Percentiles rank a stretch among this genome's conserved stretches.
Evolutionary conservation across 1,139 yeast genomes (phyloP).

Genomic region (Kluyveromyces marxianus): DNA sequence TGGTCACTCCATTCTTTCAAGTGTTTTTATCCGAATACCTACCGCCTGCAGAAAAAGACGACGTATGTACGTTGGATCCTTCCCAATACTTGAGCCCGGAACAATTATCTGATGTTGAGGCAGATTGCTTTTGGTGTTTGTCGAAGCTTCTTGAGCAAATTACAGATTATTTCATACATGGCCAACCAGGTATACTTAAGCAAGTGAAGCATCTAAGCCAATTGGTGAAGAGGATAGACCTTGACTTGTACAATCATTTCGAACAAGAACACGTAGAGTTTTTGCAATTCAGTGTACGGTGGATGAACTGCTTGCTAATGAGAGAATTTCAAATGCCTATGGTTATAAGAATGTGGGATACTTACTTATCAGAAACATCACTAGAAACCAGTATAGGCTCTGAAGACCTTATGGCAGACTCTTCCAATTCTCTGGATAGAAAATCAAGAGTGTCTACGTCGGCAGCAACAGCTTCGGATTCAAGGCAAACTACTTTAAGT

Average conservation of each 20-base stretch:
- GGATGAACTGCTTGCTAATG: conserved; percentile 99
- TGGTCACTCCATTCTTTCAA: conserved; percentile 90
- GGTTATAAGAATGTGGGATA: conserved; percentile 96
- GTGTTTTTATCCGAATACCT: conserved; percentile 71
- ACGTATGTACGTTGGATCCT: conserved; percentile 57
- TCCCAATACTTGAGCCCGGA: conserved; percentile 44
- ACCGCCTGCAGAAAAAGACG: conserved; percentile 28
- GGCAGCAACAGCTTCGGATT: conserved; percentile 6
- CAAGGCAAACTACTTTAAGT: conserved; percentile 59
- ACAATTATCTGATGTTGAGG: conserved; percentile 61
- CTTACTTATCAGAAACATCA: conserved; percentile 76
- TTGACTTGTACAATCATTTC: conserved; percentile 64
- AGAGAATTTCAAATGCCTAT: conserved; percentile 74
- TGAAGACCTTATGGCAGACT: conserved; percentile 5
- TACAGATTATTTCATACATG: conserved; percentile 93
- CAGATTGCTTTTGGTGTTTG: conserved; percentile 95
- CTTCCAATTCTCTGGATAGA: conserved; percentile 6
- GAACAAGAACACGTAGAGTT: conserved; percentile 79
- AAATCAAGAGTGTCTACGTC: conserved; percentile 6
- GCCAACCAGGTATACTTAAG: conserved; percentile 93
- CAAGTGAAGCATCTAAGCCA: conserved; percentile 79
- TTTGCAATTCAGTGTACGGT: conserved; percentile 88
- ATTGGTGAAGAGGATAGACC: conserved; percentile 73
- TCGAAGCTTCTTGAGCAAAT: conserved; percentile 86
- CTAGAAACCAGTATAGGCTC: conserved; percentile 22